Base-by-base conservation (phyloP, 23 red algal genomes). In the Gracilaria domingensis region DNA sequence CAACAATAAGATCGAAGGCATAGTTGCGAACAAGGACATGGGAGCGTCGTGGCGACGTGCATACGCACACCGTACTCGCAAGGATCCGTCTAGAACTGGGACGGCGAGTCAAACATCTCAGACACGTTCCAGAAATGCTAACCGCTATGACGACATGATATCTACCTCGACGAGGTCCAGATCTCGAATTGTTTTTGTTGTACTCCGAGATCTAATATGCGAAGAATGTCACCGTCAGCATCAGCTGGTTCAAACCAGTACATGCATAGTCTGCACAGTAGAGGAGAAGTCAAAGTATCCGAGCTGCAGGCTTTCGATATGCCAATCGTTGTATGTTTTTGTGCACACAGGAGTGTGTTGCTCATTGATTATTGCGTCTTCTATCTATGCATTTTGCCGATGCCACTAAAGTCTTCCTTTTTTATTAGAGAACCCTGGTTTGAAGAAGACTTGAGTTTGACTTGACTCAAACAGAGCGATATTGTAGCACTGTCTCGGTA, bases 1-100 rank as follows among this genome's bases (percentile, higher is more conserved):
- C 6, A 88, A 88, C 69, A 69, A 88, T 45, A 88, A 88, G 84
- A 88, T 88, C 78, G 71, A 69, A 35, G 84, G 84, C 20, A 75
- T 88, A 33, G 84, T 88, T 17, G 28, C 84, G 13, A 48, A 47
- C 44, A 88, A 77, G 84, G 84, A 88, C 12, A 59, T 49, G 37
- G 32, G 49, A 30, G 32, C 67, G 0, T 76, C 84, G 20, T 45
- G 84, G 26, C 20, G 65, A 48, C 84, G 66, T 33, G 84, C 49
- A 23, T 66, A 87, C 18, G 37, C 36, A 4, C 8, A 77, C 42
- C 30, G 14, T 77, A 14, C 47, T 14, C 65, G 71, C 28, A 75
- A 69, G 71, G 84, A 88, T 30, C 20, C 58, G 11, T 62, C 58
- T 13, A 59, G 79, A 18, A 65, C 54, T 26, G 79, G 33, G 32